Base-by-base conservation (phyloP, 371 early-diverging fungal species). In the Rhizopus sp. region DNA sequence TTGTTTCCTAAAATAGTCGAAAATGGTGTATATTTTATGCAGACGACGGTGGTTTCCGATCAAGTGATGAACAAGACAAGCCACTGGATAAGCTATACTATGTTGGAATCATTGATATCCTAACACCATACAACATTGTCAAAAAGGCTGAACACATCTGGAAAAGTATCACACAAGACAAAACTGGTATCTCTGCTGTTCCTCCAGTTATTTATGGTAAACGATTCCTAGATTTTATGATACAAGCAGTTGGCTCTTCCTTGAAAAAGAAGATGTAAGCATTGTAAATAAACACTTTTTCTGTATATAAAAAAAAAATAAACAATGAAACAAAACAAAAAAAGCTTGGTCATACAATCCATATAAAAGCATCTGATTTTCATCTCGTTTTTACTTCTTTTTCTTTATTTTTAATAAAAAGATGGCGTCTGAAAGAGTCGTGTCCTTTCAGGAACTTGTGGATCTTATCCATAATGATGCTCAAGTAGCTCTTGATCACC, bases 71-170 rank as follows among this genome's bases (percentile, higher is more conserved):
- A 35, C 44, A 76, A 47, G 84, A 93, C 70, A 67, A 75, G 31
- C 79, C 84, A 5, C 67, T 81, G 2, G 76, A 86, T 55, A 80
- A 87, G 51, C 75, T 96, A 13, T 96, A 96, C 72, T 95, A 92
- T 65, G 70, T 96, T 44, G 96, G 96, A 4, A 86, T 96, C 58
- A 97, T 97, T 49, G 97, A 97, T 61, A 95, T 96, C 48, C 81
- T 97, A 47, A 97, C 97, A 15, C 90, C 91, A 2, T 97, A 96
- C 75, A 89, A 89, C 62, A 68, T 82, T 49, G 72, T 77, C 49
- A 97, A 97, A 72, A 84, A 86, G 62, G 46, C 87, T 29, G 97
- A 97, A 67, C 89, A 90, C 60, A 67, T 88, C 30, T 92, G 88
- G 85, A 97, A 95, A 74, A 77, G 88, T 16, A 53, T 95, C 42